Evolutionary conservation across 768 basidiomycete species (phyloP).

Genomic region (Chalciporus sphaerocephalus): DNA sequence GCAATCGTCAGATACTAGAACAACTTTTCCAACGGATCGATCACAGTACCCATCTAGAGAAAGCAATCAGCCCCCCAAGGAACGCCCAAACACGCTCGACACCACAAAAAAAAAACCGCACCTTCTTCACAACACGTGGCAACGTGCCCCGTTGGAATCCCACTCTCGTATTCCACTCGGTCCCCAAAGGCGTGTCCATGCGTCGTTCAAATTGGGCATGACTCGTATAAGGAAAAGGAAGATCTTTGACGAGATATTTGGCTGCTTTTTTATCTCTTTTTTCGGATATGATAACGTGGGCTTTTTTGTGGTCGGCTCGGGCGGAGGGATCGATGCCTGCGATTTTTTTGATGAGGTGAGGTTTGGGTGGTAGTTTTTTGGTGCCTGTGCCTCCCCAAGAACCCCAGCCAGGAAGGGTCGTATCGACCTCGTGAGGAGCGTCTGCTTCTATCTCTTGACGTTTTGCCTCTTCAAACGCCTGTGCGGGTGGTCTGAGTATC

Average conservation of each 20-base stretch:
- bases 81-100: not conserved
- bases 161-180: slow-evolving; percentile 90
- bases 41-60: slow-evolving; percentile 63
- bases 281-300: slow-evolving; percentile 93
- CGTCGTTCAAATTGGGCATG: slow-evolving; percentile 87
- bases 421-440: slow-evolving; percentile 84
- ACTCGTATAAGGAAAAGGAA: slow-evolving; percentile 94
- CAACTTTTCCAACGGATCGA: slow-evolving; percentile 62
- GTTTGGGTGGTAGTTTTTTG: slow-evolving; percentile 55
- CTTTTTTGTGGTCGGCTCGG: slow-evolving; percentile 80
- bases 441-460: slow-evolving; percentile 77
- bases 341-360: slow-evolving; percentile 73
- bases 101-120: slow-evolving; percentile 19
- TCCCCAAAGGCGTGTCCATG: slow-evolving; percentile 76
- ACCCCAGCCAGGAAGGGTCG: slow-evolving; percentile 94
- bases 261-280: slow-evolving; percentile 90
- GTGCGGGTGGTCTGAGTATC: not conserved
- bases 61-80: slow-evolving; percentile 2
- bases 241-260: slow-evolving; percentile 84
- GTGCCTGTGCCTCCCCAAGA: slow-evolving; percentile 86
- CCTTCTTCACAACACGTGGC: slow-evolving; percentile 87
- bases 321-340: slow-evolving; percentile 74
- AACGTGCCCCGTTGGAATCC: slow-evolving; percentile 81
- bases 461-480: slow-evolving; percentile 89
- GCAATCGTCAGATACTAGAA: slow-evolving; percentile 16